Evolutionary conservation across 257 asterid genomes (phyloP).

Genomic region (Penstemon newberryi): DNA sequence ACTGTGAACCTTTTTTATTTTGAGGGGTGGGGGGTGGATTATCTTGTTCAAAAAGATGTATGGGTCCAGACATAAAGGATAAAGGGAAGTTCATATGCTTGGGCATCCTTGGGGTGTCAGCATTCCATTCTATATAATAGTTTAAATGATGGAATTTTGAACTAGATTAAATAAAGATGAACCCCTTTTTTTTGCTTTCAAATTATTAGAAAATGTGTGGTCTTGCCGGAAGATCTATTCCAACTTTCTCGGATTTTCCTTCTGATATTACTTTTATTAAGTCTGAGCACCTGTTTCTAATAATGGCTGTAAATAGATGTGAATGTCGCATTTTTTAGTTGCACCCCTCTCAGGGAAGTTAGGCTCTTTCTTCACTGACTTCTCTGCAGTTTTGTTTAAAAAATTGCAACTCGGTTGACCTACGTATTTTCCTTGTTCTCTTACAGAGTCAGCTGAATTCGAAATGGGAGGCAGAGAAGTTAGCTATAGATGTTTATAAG

Average conservation of each 20-base stretch:
- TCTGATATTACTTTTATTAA: not conserved
- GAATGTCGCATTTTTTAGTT: not conserved
- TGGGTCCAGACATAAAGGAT: too few species aligned
- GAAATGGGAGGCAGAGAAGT: conserved; percentile 75
- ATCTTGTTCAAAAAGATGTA: too few species aligned
- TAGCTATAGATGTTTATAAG: conserved; percentile 66
- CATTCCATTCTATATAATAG: too few species aligned
- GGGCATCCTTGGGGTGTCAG: too few species aligned
- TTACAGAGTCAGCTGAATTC: conserved; percentile 67
- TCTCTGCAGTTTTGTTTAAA: conserved; percentile 2
- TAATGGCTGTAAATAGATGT: not conserved
- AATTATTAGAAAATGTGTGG: not conserved
- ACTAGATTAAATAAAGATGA: too few species aligned
- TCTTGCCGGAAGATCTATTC: not conserved
- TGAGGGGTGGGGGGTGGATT: not conserved
- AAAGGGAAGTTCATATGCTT: too few species aligned
- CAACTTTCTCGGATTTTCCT: not conserved
- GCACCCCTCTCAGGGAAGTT: not conserved
- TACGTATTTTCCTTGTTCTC: conserved; percentile 14
- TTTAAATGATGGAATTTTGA: too few species aligned
- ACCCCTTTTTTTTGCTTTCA: too few species aligned
- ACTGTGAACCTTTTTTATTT: not conserved
- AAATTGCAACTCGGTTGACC: conserved; percentile 2
- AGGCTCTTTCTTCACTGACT: not conserved
- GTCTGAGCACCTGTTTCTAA: not conserved